Evolutionary conservation across 1,139 yeast species (phyloP).

Genomic region (Yamadazyma aaseri): DNA sequence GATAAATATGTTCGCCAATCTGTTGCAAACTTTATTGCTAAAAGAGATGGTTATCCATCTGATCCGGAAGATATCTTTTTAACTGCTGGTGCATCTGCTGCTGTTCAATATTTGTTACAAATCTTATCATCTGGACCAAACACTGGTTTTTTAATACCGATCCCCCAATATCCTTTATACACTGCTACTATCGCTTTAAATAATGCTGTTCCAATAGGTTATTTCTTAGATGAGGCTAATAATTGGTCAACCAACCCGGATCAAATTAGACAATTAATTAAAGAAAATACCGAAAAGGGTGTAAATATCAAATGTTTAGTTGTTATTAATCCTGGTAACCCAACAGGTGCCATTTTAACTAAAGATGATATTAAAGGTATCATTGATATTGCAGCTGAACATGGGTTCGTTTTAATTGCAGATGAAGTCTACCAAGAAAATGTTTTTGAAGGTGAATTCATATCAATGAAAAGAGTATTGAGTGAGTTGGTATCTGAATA

Average conservation of each 20-base stretch:
- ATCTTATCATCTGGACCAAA: slow-evolving; percentile 63
- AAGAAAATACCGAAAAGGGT: slow-evolving; percentile 51
- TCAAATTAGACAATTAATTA: slow-evolving; percentile 59
- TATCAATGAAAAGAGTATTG: slow-evolving; percentile 68
- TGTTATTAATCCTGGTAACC: slow-evolving; percentile 96
- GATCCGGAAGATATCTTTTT: slow-evolving; percentile 72
- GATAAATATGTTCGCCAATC: slow-evolving; percentile 66
- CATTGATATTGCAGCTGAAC: slow-evolving; percentile 74
- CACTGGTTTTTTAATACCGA: slow-evolving; percentile 89
- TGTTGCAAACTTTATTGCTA: slow-evolving; percentile 74
- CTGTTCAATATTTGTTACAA: slow-evolving; percentile 74
- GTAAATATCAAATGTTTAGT: slow-evolving; percentile 77
- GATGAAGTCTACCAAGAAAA: slow-evolving; percentile 98
- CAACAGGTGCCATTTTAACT: slow-evolving; percentile 83
- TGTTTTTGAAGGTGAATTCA: slow-evolving; percentile 65
- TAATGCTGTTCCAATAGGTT: slow-evolving; percentile 82
- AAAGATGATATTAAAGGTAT: slow-evolving; percentile 67
- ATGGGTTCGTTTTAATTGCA: slow-evolving; percentile 87
- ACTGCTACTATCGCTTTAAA: slow-evolving; percentile 88
- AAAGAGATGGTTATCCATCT: slow-evolving; percentile 55
- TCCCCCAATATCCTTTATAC: slow-evolving; percentile 95
- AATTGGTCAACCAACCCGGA: slow-evolving; percentile 82
- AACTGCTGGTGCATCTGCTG: slow-evolving; percentile 93
- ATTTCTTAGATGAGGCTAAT: slow-evolving; percentile 73
- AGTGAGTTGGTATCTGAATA: slow-evolving; percentile 55